Base-by-base conservation (phyloP, 768 basidiomycete species). In the Tephrocybe rancida region DNA sequence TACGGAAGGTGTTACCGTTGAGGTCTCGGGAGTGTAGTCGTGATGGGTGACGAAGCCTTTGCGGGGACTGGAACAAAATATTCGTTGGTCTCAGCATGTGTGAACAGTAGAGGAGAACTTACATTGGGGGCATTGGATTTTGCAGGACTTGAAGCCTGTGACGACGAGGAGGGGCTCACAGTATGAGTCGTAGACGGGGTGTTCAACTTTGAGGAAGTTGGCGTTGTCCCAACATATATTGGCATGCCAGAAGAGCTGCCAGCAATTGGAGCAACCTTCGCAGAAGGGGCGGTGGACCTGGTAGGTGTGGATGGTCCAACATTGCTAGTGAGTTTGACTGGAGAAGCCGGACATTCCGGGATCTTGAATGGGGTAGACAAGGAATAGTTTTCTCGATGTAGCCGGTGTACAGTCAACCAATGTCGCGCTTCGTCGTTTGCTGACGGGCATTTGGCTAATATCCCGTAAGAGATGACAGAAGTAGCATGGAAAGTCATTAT, bases 11-110 rank as follows among this genome's bases (percentile, higher is more conserved):
- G 55, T 86, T 86, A 3, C 74, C 79, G 2, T 83, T 91, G 24
- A 92, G 80, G 51, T 91, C 87, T 18, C 75, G 74, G 0, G 83
- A 79, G 50, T 79, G 86, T 24, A 92, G 70, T 35, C 86, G 79
- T 0, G 85, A 84, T 1, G 90, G 90, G 66, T 92, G 89, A 41
- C 88, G 86, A 41, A 92, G 72, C 62, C 81, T 84, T 4, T 74
- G 67, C 10, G 73, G 70, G 18, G 73, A 67, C 65, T 73, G 16
- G 13, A 8, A 46, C 27, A 24, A 38, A 48, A 45, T 19, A 26
- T 24, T 27, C 2, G 24, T 26, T 16, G 35, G 34, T n/a, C n/a
- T 30, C 38, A 25, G n/a, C 11, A 52, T 21, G 5, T 50, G 16
- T 48, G 38, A 18, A 51, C 48, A 34, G 48, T 3, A 19, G 26